Evolutionary conservation across 371 early-diverging fungal genomes (phyloP).

Genomic region (Actinomucor elegans): DNA sequence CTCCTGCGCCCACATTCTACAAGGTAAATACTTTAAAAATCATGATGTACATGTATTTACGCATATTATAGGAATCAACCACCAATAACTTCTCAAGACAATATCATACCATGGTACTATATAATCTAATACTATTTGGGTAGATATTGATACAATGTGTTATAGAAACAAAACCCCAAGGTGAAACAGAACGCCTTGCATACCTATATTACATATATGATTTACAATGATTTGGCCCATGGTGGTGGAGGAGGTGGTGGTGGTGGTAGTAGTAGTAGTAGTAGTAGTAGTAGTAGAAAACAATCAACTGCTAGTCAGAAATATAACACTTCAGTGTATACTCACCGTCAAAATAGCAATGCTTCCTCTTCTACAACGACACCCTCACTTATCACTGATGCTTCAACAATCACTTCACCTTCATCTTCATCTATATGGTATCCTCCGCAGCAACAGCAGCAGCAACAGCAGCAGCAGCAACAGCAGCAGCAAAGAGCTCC

Average conservation of each 20-base stretch:
- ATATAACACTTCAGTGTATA: constrained; percentile 8
- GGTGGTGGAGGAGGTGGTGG: constrained; percentile 7
- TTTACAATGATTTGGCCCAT: constrained; percentile 43
- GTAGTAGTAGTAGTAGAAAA: background rate
- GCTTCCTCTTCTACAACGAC: background rate
- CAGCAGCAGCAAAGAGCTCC: background rate
- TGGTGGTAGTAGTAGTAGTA: no score
- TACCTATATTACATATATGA: constrained; percentile 56
- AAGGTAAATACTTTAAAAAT: no score
- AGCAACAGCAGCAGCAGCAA: background rate
- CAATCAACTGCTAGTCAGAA: background rate
- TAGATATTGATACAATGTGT: background rate
- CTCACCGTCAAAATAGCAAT: background rate
- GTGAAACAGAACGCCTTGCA: constrained; percentile 55
- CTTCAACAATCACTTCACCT: no score
- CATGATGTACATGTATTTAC: no score
- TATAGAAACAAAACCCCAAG: constrained; percentile 50
- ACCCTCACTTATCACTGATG: no score
- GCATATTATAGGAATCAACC: no score
- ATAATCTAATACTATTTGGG: background rate
- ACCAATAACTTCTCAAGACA: constrained; percentile 20
- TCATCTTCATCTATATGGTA: no score
- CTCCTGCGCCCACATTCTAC: constrained; percentile 11
- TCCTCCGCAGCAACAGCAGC: background rate
- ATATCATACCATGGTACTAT: constrained; percentile 28